Percentiles rank a stretch among this genome's conserved stretches.
phyloP scores from a whole-genome alignment of 768 basidiomycete genomes.

The Psilocybe sp. region DNA sequence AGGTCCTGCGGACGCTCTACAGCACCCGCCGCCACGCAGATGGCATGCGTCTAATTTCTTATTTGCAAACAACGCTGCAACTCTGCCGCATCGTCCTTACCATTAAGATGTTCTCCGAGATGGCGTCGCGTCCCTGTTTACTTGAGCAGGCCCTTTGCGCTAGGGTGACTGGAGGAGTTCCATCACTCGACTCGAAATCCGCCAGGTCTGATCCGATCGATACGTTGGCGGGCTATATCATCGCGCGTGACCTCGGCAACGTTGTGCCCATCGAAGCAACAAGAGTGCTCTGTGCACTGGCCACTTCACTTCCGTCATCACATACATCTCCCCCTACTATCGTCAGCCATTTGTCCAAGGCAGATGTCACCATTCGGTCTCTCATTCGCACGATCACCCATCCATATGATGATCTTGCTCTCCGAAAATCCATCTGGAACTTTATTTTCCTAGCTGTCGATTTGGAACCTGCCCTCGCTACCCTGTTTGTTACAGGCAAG shows the following conservation, averaged over 20 bases:
- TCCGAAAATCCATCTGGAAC: constrained; percentile 79
- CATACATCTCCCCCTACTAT: constrained; percentile 70
- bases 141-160: constrained; percentile 78
- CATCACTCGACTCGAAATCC: constrained; percentile 40
- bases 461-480: constrained; percentile 82
- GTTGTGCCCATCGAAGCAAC: constrained; percentile 65
- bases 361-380: constrained; percentile 65
- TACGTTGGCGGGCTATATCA: constrained; percentile 65
- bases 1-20: constrained; percentile 58
- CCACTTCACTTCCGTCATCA: constrained; percentile 57
- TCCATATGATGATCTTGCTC: constrained; percentile 72
- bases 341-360: constrained; percentile 73
- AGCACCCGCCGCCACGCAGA: constrained; percentile 67
- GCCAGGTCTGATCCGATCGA: constrained; percentile 71
- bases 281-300: constrained; percentile 63
- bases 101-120: constrained; percentile 51
- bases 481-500: constrained; percentile 74
- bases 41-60: constrained; percentile 60
- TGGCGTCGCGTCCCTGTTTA: constrained; percentile 51
- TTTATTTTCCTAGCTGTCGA: constrained; percentile 80
- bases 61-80: constrained; percentile 65
- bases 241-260: constrained; percentile 58
- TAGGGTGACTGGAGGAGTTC: constrained; percentile 49
- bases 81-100: constrained; percentile 63
- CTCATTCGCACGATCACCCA: constrained; percentile 74